phyloP scores from a whole-genome alignment of 2,329 filamentous ascomycete species.

The Alternaria alternata region DNA sequence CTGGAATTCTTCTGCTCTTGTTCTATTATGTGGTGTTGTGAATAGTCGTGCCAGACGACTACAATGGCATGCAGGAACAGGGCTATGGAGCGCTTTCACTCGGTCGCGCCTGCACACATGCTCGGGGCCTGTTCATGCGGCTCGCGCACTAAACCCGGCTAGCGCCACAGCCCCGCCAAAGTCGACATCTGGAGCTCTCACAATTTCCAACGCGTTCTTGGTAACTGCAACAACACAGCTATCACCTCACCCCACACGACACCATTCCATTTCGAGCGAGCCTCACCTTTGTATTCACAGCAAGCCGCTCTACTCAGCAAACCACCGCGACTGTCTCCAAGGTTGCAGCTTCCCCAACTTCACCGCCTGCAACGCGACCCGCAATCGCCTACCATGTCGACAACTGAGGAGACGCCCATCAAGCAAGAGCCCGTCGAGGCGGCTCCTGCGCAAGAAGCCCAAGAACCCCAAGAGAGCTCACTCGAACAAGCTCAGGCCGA shows the following conservation, averaged over 20 bases:
- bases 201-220: constrained; percentile 17
- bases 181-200: constrained; percentile 32
- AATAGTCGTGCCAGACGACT: background rate
- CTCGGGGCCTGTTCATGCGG: constrained; percentile 29
- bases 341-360: constrained; percentile 1
- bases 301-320: background rate
- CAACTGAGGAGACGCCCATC: constrained; percentile 25
- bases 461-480: constrained; percentile 4
- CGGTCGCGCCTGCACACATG: constrained; percentile 11
- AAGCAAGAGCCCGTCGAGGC: constrained; percentile 21
- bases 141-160: constrained; percentile 33
- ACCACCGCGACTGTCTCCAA: background rate
- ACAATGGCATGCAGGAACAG: constrained; percentile 7
- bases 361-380: constrained; percentile 3
- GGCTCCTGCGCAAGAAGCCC: constrained; percentile 8
- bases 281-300: background rate
- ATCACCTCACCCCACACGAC: background rate
- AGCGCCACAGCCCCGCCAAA: constrained; percentile 37
- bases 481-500: constrained; percentile 52
- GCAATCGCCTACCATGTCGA: constrained; percentile 16
- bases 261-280: background rate
- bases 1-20: background rate
- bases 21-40: background rate
- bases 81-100: constrained; percentile 18
- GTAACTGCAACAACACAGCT: background rate